Conservation (phyloP, 2,329 filamentous ascomycete genomes). For the Raffaelea albimanens region DNA sequence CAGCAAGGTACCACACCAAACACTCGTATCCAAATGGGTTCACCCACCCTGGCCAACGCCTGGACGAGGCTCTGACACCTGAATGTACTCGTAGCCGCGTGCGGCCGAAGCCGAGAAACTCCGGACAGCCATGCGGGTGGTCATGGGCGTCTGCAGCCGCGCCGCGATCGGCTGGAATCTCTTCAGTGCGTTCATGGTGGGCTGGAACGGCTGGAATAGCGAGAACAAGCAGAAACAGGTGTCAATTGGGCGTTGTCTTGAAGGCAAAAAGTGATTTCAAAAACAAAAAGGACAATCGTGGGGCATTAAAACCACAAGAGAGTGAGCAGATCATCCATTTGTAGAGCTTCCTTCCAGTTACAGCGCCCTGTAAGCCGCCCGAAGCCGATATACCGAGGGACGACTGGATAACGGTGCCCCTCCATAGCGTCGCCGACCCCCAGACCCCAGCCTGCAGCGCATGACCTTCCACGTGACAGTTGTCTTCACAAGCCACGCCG, state of each 20-base stretch:
- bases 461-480: no score
- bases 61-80: slow-evolving; percentile 74
- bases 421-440: no score
- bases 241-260: no score
- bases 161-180: slow-evolving; percentile 52
- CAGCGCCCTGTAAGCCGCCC: slow-evolving; percentile 9
- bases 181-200: slow-evolving; percentile 43
- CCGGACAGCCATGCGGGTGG: slow-evolving; percentile 43
- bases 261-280: background rate
- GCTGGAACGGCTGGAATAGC: background rate
- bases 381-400: slow-evolving; percentile 8
- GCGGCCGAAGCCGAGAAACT: slow-evolving; percentile 37
- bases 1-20: no score
- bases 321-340: background rate
- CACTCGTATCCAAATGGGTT: no score
- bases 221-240: background rate
- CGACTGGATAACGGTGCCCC: background rate
- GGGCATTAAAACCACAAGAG: background rate
- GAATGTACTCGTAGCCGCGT: slow-evolving; percentile 65
- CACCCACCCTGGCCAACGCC: slow-evolving; percentile 76
- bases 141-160: slow-evolving; percentile 46
- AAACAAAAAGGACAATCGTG: background rate
- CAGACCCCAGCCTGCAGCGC: no score
- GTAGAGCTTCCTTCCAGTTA: background rate
- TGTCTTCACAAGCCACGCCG: background rate